Evolutionary conservation across 1,139 yeast species (phyloP), one percentile per base, ranked within the genome.

Genomic region (Hyphopichia burtonii): DNA sequence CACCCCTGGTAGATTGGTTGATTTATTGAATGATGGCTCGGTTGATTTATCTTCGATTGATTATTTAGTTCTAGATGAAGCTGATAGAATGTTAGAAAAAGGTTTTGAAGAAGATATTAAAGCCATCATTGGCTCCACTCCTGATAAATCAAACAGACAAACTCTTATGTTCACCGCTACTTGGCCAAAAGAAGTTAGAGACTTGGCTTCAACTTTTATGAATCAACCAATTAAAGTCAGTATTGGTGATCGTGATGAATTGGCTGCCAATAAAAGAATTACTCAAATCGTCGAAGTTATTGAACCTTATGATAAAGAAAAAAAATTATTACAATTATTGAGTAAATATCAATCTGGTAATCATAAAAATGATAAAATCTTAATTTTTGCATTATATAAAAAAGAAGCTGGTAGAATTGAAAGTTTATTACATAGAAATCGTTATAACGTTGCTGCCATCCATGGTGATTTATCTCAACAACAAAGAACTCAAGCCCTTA

Each of bases 81-180:
- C 99, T 32, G 99, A 93, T 63, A 81, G 99, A 68, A 94, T 93
- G 99, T 78, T 93, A 50, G 99, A 93, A 65, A 74, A 71, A 54
- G 99, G 99, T 28, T 93, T 93, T 58, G 99, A 93, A 68, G 96
- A 91, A 61, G 99, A 91, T 65, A 93, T 93, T 61, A 89, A 87
- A 65, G 74, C 76, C 49, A 89, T 94, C 51, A 83, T 93, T 58
- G 71, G 80, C 12, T 65, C 74, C 37, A 77, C 86, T 18, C 68
- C 66, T 16, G 54, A 66, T 34, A 50, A 62, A 11, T 43, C 50
- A 20, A 58, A 66, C 18, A 82, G 96, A 61, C 95, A 87, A 63
- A 89, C 97, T 0, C 78, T 87, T 50, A 86, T 86, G 94, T 86
- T 86, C 63, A 86, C 94, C 4, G 95, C 95, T 25, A 86, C 95